Evolutionary conservation across 169 alveolate species (phyloP), one percentile per base, ranked within the genome.

Genomic region (Eimeria necatrix): DNA sequence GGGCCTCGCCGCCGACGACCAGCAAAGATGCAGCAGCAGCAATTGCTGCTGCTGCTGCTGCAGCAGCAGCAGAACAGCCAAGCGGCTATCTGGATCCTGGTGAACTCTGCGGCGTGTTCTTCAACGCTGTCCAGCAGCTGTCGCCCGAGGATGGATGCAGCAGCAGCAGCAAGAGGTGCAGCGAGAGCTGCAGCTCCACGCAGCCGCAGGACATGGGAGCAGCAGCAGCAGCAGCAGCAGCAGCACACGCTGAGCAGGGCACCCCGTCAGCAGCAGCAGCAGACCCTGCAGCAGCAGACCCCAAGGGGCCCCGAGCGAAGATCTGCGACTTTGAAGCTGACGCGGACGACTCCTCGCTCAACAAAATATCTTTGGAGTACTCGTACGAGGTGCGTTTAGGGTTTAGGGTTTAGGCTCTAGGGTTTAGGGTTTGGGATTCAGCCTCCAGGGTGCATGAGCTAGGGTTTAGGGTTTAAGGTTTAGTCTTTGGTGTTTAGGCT

Each of bases 371-470:
- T 10, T 80, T 90, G 24, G 94, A 90, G 88, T 90, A 90, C 49
- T 70, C 94, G 5, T 90, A 90, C 24, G 88, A 73, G 51, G 93
- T 85, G 32, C 73, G 64, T 4, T 24, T 14, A 71, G 64, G 87
- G 59, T 76, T 48, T 76, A 48, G 78, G 94, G 94, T 92, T 76
- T 93, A 95, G 87, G 91, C 26, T 91, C 68, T 49, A 48, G 87
- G 68, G 87, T 41, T 48, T 78, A 49, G 68, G 61, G 61, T 49
- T 78, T 48, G 16, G 26, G 59, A 24, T 68, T 68, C 16, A n/a
- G 78, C 46, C 78, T 52, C 68, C 20, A 12, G 68, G 12, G 68
- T 56, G 68, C 68, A 18, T 56, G 12, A 56, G 20, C 20, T 68
- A n/a, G n/a, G 78, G 78, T 68, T n/a, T 68, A n/a, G 5, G 32